These are phyloP conservation scores for Fagus crenata DNA, from an alignment of 306 rosid genomes.

Conservation along the genomic window DNA sequence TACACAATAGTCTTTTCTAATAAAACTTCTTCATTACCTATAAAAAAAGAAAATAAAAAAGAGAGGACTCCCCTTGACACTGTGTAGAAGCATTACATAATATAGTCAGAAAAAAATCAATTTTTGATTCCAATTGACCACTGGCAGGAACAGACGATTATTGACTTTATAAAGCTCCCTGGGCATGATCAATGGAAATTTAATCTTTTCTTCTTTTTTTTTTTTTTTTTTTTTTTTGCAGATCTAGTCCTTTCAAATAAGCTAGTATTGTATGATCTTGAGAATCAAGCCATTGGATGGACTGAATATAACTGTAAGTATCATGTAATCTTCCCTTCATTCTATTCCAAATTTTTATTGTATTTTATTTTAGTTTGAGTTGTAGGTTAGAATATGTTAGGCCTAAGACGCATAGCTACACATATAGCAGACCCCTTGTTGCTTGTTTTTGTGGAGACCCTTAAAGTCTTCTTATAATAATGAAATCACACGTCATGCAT, in stretches of 20 bases:
- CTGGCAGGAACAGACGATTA: neutral
- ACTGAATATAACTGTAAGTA: slow-evolving; percentile 19
- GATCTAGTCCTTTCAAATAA: slow-evolving; percentile 21
- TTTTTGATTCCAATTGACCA: neutral
- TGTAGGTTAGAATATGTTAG: neutral
- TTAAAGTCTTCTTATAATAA: neutral
- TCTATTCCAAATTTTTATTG: neutral
- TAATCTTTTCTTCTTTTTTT: too few species aligned
- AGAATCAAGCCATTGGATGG: slow-evolving; percentile 20
- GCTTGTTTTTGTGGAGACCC: neutral
- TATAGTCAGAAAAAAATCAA: neutral
- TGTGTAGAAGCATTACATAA: neutral
- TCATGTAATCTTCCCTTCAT: slow-evolving; percentile 1
- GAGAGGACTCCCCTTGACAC: neutral
- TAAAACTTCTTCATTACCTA: too few species aligned
- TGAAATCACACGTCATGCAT: neutral
- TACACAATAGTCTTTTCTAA: too few species aligned
- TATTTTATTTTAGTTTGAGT: neutral
- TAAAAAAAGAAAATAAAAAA: too few species aligned
- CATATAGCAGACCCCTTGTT: neutral
- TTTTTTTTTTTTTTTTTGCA: neutral
- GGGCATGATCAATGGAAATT: neutral
- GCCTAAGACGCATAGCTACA: neutral
- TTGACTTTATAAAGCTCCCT: neutral
- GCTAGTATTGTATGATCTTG: slow-evolving; percentile 20